Evolutionary conservation across 257 asterid genomes (phyloP).

Genomic region (Lycium barbarum): DNA sequence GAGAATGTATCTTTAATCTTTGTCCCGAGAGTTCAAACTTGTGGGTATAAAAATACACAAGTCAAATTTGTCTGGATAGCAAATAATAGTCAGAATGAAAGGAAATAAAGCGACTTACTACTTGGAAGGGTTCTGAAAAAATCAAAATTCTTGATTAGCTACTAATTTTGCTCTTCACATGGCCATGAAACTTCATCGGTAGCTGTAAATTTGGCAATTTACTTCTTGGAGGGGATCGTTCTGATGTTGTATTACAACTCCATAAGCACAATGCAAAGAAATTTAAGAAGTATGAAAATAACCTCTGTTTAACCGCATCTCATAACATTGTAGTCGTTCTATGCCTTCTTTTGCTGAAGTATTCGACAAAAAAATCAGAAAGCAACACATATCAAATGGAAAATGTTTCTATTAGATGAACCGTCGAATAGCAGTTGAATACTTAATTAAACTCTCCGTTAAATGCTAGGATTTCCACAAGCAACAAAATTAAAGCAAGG

Average conservation of each 20-base stretch:
- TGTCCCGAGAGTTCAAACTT: not conserved
- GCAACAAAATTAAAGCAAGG: no score
- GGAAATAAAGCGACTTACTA: constrained; percentile 58
- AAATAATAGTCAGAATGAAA: constrained; percentile 63
- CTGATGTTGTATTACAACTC: constrained; percentile 43
- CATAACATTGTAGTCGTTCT: no score
- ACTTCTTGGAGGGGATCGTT: constrained; percentile 69
- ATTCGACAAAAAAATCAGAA: no score
- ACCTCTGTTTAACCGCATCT: no score
- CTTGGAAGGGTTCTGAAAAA: constrained; percentile 87
- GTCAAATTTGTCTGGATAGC: constrained; percentile 62
- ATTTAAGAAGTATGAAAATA: no score
- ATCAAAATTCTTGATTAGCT: constrained; percentile 77
- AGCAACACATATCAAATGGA: no score
- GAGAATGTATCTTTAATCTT: not conserved
- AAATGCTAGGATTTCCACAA: no score
- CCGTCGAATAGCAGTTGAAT: no score
- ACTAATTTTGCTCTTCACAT: constrained; percentile 82
- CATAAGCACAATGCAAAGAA: no score
- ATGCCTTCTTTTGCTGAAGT: no score
- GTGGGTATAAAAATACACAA: constrained; percentile 43
- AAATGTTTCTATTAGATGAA: no score
- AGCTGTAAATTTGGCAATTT: constrained; percentile 76
- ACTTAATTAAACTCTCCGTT: no score
- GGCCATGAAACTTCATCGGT: constrained; percentile 94